Percentiles rank a stretch among this genome's conserved stretches.
These are phyloP conservation scores for Monilinia fructigena DNA, from an alignment of 2,329 filamentous ascomycete genomes.

Conservation along the genomic window DNA sequence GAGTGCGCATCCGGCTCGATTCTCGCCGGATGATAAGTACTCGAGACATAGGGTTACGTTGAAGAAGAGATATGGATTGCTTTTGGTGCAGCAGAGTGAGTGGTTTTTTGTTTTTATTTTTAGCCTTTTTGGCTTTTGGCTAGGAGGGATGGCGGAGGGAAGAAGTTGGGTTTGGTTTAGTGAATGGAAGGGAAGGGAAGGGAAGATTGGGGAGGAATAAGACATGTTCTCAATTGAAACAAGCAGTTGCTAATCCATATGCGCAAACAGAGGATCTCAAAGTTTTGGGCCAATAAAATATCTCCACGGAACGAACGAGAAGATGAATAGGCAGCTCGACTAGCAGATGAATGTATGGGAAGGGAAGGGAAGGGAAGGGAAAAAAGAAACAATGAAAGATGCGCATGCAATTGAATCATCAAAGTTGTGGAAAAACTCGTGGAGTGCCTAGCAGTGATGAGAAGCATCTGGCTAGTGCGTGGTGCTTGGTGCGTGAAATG, in stretches of 20 bases:
- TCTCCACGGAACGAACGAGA: background rate
- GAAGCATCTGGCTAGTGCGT: background rate
- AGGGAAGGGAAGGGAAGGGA: background rate
- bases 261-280: slow-evolving; percentile 44
- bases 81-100: slow-evolving; percentile 76
- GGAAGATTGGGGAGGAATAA: no score
- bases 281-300: slow-evolving; percentile 45
- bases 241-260: slow-evolving; percentile 25
- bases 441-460: background rate
- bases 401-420: background rate
- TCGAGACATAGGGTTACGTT: slow-evolving; percentile 92
- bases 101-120: slow-evolving; percentile 17
- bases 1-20: slow-evolving; percentile 91
- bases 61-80: slow-evolving; percentile 87
- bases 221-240: background rate
- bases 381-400: background rate
- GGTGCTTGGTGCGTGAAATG: background rate
- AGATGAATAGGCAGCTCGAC: background rate
- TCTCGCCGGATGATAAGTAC: slow-evolving; percentile 98
- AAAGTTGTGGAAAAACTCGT: background rate
- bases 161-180: slow-evolving; percentile 23
- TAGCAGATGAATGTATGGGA: background rate
- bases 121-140: background rate
- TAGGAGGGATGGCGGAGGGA: slow-evolving; percentile 14
- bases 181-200: no score